Evolutionary conservation across 192 early-diverging fungal genomes (phyloP).

Genomic region (Entomortierella lignicola): DNA sequence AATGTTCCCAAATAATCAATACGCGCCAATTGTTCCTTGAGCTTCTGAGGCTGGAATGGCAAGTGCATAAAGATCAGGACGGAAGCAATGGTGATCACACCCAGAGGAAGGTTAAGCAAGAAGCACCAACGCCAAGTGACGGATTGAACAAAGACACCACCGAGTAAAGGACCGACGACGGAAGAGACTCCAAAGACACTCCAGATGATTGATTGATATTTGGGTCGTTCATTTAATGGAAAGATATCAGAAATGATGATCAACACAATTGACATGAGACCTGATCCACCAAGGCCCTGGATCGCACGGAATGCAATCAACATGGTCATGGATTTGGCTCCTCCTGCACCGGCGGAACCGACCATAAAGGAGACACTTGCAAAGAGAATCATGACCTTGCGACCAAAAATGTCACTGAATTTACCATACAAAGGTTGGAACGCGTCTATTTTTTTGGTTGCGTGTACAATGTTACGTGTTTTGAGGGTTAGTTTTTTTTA

Average conservation of each 20-base stretch:
- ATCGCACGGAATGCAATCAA: conserved; percentile 81
- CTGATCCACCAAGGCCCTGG: conserved; percentile 85
- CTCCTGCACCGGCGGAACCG: conserved; percentile 86
- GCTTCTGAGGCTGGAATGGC: conserved; percentile 60
- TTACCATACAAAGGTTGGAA: conserved; percentile 26
- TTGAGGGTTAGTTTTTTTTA: too few relatives aligned
- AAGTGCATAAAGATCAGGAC: conserved; percentile 69
- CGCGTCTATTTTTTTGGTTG: conserved; percentile 1
- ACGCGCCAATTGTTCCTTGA: conserved; percentile 67
- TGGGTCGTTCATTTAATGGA: conserved; percentile 81
- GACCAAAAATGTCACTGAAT: conserved; percentile 91
- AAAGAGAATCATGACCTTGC: conserved; percentile 76
- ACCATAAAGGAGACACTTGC: conserved; percentile 81
- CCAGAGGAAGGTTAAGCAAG: conserved; percentile 88
- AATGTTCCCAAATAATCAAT: conserved; percentile 78
- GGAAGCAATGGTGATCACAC: conserved; percentile 67
- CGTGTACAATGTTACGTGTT: too few relatives aligned
- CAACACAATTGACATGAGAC: conserved; percentile 77
- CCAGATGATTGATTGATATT: conserved; percentile 86
- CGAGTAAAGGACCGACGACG: conserved; percentile 84
- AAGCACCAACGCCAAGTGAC: conserved; percentile 79
- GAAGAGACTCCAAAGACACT: conserved; percentile 82
- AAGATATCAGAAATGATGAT: conserved; percentile 90
- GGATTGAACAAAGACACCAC: conserved; percentile 83
- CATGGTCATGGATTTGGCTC: conserved; percentile 66